Evolutionary conservation across 139 green algal genomes (phyloP), one percentile per base, ranked within the genome.

Genomic region (Picochlorum sp.): DNA sequence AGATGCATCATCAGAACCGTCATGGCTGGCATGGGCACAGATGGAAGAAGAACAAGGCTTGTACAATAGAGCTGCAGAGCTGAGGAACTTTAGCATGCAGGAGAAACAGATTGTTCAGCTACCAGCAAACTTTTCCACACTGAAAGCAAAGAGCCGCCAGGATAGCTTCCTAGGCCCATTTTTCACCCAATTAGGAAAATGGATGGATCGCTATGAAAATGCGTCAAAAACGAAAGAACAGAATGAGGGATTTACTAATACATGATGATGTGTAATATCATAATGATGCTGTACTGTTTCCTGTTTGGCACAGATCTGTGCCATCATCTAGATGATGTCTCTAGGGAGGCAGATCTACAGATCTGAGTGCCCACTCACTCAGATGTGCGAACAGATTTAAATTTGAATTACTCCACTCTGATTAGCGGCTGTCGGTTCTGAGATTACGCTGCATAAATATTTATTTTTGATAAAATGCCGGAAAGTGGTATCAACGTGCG

Each of bases 1-100:
- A n/a, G 81, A 92, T 80, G 79, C 89, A 23, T 77, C 80, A 45
- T 84, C 73, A 57, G 78, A 91, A 62, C 63, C 62, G 1, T 76
- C 75, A 13, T 94, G 86, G 88, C 56, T 69, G 62, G 80, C 86
- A 3, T 98, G 92, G 92, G 85, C 92, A 2, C 21, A 65, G 15
- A 87, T 98, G 88, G 92, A 98, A 79, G 83, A 92, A 64, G 65
- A 82, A 14, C 41, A 82, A 34, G 92, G 87, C n/a, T 70, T 81
- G 34, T 24, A 85, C 2, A 66, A 88, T 56, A 77, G 85, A 7
- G 92, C 86, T 30, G 72, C 88, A 20, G 92, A 97, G 71, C 83
- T 98, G 66, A 81, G 92, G 49, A 77, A 44, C 44, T 83, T 80
- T 57, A 79, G 50, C 57, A 70, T 83, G 57, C 79, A 89, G 71